phyloP scores from a whole-genome alignment of 2,329 filamentous ascomycete genomes.

The Colletotrichum plurivorum region DNA sequence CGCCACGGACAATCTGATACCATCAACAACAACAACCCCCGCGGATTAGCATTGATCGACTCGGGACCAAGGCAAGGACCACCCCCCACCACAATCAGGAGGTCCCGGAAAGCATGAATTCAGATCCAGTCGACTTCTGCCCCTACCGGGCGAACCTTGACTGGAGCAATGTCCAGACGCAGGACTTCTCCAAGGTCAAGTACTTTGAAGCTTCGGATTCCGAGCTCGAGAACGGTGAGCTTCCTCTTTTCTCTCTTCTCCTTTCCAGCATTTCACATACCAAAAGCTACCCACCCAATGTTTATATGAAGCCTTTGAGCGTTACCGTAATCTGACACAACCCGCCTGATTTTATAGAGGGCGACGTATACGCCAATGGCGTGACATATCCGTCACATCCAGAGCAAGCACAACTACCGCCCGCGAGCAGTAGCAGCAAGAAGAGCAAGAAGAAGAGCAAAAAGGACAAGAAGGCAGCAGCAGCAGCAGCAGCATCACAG shows the following conservation, averaged over 20 bases:
- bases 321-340: no score
- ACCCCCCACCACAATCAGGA: slow-evolving; percentile 17
- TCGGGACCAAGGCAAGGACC: slow-evolving; percentile 31
- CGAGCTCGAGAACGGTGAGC: slow-evolving; percentile 47
- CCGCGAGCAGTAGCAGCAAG: slow-evolving; percentile 16
- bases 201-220: slow-evolving; percentile 57
- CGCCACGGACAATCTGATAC: slow-evolving; percentile 17
- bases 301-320: no score
- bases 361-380: slow-evolving; percentile 34
- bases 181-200: slow-evolving; percentile 60
- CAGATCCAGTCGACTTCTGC: slow-evolving; percentile 55
- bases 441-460: slow-evolving; percentile 43
- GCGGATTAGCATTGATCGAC: slow-evolving; percentile 33
- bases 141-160: slow-evolving; percentile 56
- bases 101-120: slow-evolving; percentile 57
- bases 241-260: background rate
- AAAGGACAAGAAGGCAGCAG: slow-evolving; percentile 35
- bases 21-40: background rate
- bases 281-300: no score
- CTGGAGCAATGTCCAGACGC: slow-evolving; percentile 55
- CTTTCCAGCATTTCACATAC: background rate
- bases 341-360: slow-evolving; percentile 12
- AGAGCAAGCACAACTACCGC: slow-evolving; percentile 17
- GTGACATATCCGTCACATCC: slow-evolving; percentile 31
- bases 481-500: slow-evolving; percentile 14